phyloP scores from a whole-genome alignment of 2,329 filamentous ascomycete genomes.

The Aspergillus fischeri region DNA sequence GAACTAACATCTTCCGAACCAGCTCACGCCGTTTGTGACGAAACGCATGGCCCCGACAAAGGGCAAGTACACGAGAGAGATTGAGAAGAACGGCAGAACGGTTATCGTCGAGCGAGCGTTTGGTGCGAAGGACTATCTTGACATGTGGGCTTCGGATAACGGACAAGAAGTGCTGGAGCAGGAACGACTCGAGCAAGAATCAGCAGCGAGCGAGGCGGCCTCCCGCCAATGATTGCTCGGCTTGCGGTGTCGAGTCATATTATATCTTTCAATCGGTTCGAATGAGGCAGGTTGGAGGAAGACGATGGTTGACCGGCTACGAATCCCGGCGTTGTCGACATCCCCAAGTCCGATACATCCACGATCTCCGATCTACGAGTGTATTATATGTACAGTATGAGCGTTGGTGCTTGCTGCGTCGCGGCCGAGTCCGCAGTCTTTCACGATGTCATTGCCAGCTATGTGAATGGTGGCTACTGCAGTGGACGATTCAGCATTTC shows the following conservation, averaged over 20 bases:
- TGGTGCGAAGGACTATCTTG: slow-evolving; percentile 34
- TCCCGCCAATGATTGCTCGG: slow-evolving; percentile 12
- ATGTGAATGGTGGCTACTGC: not conserved
- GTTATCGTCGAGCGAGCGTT: slow-evolving; percentile 29
- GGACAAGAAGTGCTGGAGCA: slow-evolving; percentile 28
- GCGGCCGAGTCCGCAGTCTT: not conserved
- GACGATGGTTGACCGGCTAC: not conserved
- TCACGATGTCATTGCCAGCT: not conserved
- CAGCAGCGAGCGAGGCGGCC: slow-evolving; percentile 2
- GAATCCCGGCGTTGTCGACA: not conserved
- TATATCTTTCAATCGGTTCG: not conserved
- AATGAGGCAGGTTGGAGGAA: not conserved
- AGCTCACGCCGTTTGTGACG: slow-evolving; percentile 47
- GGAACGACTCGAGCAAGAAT: slow-evolving; percentile 17
- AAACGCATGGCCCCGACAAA: slow-evolving; percentile 38
- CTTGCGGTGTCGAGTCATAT: not conserved
- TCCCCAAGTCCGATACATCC: not conserved
- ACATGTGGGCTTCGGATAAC: slow-evolving; percentile 37
- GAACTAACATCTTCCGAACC: slow-evolving; percentile 11
- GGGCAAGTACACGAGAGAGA: slow-evolving; percentile 29
- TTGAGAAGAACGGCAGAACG: slow-evolving; percentile 23
- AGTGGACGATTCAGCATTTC: not conserved
- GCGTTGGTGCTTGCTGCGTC: slow-evolving; percentile 4
- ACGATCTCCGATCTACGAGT: slow-evolving; percentile 5
- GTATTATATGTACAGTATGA: slow-evolving; percentile 28